phyloP scores from a whole-genome alignment of 2,329 filamentous ascomycete species.

The Onygenales sp. region DNA sequence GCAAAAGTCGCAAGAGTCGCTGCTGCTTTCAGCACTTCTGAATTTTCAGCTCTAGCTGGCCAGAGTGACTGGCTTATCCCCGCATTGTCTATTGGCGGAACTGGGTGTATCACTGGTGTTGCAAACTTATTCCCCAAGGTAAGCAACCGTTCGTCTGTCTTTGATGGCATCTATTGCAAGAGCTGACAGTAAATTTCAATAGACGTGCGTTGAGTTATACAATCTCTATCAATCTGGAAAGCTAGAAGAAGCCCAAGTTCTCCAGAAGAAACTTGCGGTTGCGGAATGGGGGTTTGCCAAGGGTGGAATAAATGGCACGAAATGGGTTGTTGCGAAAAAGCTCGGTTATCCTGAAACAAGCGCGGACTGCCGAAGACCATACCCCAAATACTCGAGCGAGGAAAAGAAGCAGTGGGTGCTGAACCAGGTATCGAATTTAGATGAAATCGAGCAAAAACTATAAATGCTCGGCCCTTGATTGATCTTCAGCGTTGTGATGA shows the following conservation, averaged over 20 bases:
- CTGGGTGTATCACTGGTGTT: constrained; percentile 54
- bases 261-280: constrained; percentile 43
- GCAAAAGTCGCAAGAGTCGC: constrained; percentile 34
- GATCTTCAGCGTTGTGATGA: background rate
- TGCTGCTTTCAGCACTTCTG: constrained; percentile 25
- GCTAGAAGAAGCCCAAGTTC: constrained; percentile 37
- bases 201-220: constrained; percentile 40
- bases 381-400: constrained; percentile 39
- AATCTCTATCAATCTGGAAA: constrained; percentile 41
- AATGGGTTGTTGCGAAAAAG: constrained; percentile 49
- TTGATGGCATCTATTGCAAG: background rate
- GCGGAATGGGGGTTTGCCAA: constrained; percentile 50
- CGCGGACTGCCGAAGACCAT: constrained; percentile 45
- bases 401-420: constrained; percentile 40
- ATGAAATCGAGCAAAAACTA: background rate
- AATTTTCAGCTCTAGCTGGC: constrained; percentile 32
- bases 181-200: background rate
- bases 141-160: constrained; percentile 1
- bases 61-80: constrained; percentile 43
- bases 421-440: background rate
- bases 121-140: constrained; percentile 52
- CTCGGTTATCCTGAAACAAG: constrained; percentile 41
- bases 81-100: constrained; percentile 48
- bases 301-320: constrained; percentile 52
- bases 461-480: background rate